Evolutionary conservation across 1,284 basidiomycete species (phyloP), one percentile per base, ranked within the genome.

Genomic region (Ceratobasidium sp.): DNA sequence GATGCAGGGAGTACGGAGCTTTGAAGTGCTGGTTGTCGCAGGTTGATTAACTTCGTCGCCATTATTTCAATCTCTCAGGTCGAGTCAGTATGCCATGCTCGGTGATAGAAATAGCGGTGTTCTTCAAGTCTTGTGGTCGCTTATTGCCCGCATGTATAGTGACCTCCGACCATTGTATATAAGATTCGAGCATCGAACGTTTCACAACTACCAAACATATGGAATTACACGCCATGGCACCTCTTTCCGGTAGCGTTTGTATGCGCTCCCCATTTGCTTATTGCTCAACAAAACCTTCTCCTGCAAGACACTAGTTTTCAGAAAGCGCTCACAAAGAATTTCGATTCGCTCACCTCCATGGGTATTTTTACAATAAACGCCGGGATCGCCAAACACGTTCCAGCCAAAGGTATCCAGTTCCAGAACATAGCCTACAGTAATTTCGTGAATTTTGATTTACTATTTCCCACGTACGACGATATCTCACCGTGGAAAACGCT

Each of bases 381-480:
- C 15, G 28, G 3, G 18, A 46, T 26, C 53, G 53, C 20, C 51
- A 70, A 39, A 4, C 51, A 23, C 12, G 53, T 18, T 18, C 49
- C 68, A 33, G 68, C 49, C 33, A 56, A 55, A 18, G 68, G 68
- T 12, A 70, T 56, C 68, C 68, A 70, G 53, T 40, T 70, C 68
- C 68, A 70, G 39, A 56, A 70, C 51, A 53, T 53, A 20, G 23
- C 68, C 68, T 70, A 56, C 6, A 20, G 39, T 28, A 15, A 33
- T 28, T 44, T 5, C 6, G 3, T 28, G 7, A 10, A 42, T 20
- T n/a, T 3, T 20, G 18, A 7, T 18, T 1, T n/a, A 4, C 28
- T 23, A 44, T 15, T 7, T n/a, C 2, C 39, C 56, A 15, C 26
- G 26, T 10, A 46, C 10, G 5, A 44, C 5, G 6, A 9, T 7